These are phyloP conservation scores for Rhizoctonia solani DNA, from an alignment of 1,284 basidiomycete genomes.

Conservation along the genomic window DNA sequence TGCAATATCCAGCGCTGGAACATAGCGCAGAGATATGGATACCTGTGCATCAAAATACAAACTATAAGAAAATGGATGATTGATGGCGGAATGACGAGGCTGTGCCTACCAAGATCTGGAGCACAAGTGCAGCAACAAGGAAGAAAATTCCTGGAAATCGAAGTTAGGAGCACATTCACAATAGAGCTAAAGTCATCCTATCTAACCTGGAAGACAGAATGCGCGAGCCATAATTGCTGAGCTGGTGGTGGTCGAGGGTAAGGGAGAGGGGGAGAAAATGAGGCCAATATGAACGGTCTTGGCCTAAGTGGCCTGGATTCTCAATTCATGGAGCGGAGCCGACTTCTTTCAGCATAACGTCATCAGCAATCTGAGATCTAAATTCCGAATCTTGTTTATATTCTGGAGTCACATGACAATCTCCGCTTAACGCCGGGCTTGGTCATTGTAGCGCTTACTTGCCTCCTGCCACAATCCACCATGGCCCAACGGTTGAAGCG, in stretches of 20 bases:
- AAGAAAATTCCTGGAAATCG: slow-evolving; percentile 12
- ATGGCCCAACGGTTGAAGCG: slow-evolving; percentile 56
- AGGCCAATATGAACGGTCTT: background rate
- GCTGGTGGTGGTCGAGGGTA: background rate
- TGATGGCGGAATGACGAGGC: background rate
- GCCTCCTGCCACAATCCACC: slow-evolving; percentile 37
- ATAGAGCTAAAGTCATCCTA: background rate
- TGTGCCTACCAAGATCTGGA: slow-evolving; percentile 23
- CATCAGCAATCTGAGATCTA: background rate
- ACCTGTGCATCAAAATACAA: background rate
- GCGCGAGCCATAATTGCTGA: slow-evolving; percentile 52
- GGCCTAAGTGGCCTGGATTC: slow-evolving; percentile 2
- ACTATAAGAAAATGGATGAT: background rate
- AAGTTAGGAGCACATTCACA: background rate
- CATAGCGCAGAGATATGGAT: slow-evolving; percentile 29
- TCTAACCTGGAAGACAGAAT: slow-evolving; percentile 64
- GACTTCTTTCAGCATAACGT: background rate
- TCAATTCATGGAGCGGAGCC: background rate
- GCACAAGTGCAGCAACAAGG: slow-evolving; percentile 16
- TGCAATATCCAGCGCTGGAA: slow-evolving; percentile 27
- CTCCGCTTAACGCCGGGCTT: background rate
- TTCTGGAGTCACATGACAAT: background rate
- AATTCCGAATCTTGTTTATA: too few species aligned
- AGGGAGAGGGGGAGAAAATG: background rate
- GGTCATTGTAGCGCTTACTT: background rate